Evolutionary conservation across 305 asterid genomes (phyloP), one percentile per base, ranked within the genome.

Genomic region (Fraxinus nigra): DNA sequence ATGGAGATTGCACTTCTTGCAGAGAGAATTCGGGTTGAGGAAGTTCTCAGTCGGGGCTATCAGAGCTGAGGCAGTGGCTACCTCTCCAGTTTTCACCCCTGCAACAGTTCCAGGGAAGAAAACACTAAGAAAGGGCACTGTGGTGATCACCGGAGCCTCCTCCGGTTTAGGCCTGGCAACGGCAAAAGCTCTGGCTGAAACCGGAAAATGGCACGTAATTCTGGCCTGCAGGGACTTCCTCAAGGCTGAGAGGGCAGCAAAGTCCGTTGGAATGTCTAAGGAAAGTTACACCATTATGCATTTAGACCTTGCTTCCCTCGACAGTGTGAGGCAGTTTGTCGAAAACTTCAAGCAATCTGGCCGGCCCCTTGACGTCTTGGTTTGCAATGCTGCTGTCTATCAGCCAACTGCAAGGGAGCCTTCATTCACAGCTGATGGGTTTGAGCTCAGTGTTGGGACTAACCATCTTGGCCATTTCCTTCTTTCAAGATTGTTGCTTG

Each of bases 221-320:
- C 91, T 96, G 98, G 99, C 98, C n/a, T 96, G 99, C 88, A 88
- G 99, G 78, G 91, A 94, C 88, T 96, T 96, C 81, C 92, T 96
- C 82, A 96, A 94, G 91, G 85, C 98, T 0, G 97, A 92, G 80
- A 94, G 85, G 80, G 99, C 97, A 0, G 98, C 98, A 0, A 93
- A 96, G 79, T 89, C 97, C 0, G 97, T 75, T 1, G 98, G 98
- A 2, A 93, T 96, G 86, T 87, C 90, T 0, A 92, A 91, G 87
- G 99, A 91, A 37, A 92, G 89, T 48, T 94, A 90, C 90, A 92
- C 96, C 67, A 89, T 94, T 80, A 90, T 97, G 98, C 99, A 94
- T 87, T 87, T 97, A 72, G 98, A 94, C 87, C 95, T 97, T 3
- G 85, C 99, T 0, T 97, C 98, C 0, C 90, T 94, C 2, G 97